Base-by-base conservation (phyloP, 257 asterid genomes). In the Solanum bulbocastanum region DNA sequence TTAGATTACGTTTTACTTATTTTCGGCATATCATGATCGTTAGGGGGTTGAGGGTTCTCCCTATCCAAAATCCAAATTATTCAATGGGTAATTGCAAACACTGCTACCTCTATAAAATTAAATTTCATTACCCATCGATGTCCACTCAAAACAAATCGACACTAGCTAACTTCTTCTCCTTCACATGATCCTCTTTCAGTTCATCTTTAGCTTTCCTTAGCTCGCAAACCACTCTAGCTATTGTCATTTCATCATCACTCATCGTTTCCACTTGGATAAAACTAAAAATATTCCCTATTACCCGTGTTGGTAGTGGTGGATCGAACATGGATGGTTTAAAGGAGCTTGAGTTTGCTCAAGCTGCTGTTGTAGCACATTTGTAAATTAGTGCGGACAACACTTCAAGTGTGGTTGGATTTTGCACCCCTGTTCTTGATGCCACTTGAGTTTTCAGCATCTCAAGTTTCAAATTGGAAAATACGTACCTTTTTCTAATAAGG, bases 321-420 rank as follows among this genome's bases (percentile, higher is more conserved):
- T 23, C 36, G 0, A 84, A n/a, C 13, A 32, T 22, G 20, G 88
- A 79, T 23, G 76, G 81, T 10, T 36, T 76, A 27, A 16, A 56
- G 2, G 10, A 27, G 9, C 72, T 69, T 9, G 74, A 49, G 8
- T 44, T 65, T 16, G 66, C 87, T 16, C 30, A 33, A n/a, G 65
- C 39, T 13, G 87, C 88, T 3, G 62, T 81, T 58, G 14, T 37
- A 1, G 86, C 86, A 13, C 88, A 86, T 16, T 58, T 88, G 75
- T 86, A 81, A 6, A 86, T 76, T 25, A 88, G 69, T 6, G 90
- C 87, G 4, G 52, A 52, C 30, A 86, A 44, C 3, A 79, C 88
- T 22, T 88, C 85, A 8, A 81, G 78, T 27, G 85, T 52, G 3
- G 58, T 88, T 20, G 85, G 90, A 86, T 86, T 66, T 22, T 66